Evolutionary conservation across 2,329 filamentous ascomycete species (phyloP).

Genomic region (Fonsecaea erecta): DNA sequence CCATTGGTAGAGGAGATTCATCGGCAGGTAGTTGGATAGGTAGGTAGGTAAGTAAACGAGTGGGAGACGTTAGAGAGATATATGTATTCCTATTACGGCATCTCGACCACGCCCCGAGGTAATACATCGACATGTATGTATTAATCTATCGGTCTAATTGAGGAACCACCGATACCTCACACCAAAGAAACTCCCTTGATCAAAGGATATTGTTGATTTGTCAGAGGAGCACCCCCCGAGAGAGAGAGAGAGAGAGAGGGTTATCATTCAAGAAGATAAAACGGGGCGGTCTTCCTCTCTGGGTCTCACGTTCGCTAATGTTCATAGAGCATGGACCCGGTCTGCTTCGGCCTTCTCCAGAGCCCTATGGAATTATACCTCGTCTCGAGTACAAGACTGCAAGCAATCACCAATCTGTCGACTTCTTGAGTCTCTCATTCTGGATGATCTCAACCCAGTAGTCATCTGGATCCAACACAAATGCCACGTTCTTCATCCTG

Average conservation of each 20-base stretch:
- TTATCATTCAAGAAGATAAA: neutral
- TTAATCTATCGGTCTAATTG: too few relatives aligned
- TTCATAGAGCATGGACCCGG: neutral
- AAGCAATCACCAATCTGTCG: slow-evolving; percentile 46
- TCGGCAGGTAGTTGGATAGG: too few relatives aligned
- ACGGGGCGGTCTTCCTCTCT: neutral
- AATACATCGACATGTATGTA: too few relatives aligned
- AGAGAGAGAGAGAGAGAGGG: neutral
- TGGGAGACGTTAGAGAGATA: too few relatives aligned
- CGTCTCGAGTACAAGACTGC: neutral
- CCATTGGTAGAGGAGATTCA: too few relatives aligned
- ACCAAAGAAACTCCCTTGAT: too few relatives aligned
- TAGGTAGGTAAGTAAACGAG: too few relatives aligned
- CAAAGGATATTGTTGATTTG: neutral
- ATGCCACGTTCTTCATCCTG: slow-evolving; percentile 89
- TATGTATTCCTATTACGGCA: too few relatives aligned
- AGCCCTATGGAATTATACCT: neutral
- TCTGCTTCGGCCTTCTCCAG: neutral
- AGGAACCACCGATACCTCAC: too few relatives aligned
- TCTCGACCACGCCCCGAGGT: too few relatives aligned
- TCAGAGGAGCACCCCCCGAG: too few relatives aligned
- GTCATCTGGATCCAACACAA: slow-evolving; percentile 73
- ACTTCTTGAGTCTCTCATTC: slow-evolving; percentile 48
- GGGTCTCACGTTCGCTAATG: neutral
- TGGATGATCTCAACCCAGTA: slow-evolving; percentile 81